Evolutionary conservation across 805 yeast genomes (phyloP).

Genomic region (Ogataea henricii): DNA sequence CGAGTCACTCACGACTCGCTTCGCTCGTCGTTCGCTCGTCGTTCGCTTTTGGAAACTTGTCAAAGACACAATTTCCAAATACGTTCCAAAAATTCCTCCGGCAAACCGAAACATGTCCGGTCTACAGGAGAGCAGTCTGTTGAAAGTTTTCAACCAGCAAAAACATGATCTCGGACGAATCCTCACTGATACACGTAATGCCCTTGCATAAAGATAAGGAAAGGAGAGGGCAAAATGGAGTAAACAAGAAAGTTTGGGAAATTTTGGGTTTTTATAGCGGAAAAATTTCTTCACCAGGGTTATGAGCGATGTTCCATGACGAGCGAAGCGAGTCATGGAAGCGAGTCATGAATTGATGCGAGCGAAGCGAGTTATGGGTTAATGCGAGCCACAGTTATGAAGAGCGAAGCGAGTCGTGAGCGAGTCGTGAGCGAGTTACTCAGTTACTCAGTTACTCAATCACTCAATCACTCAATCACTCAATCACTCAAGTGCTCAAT

Average conservation of each 20-base stretch:
- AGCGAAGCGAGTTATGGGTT: too few species aligned
- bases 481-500: too few species aligned
- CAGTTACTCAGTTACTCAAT: too few species aligned
- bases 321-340: neutral
- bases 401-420: too few species aligned
- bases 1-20: too few species aligned
- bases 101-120: constrained; percentile 38
- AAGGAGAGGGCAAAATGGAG: constrained; percentile 8
- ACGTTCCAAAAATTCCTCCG: constrained; percentile 77
- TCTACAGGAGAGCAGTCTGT: constrained; percentile 76
- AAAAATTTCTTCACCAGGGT: constrained; percentile 14
- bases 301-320: neutral
- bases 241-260: neutral
- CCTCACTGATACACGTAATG: constrained; percentile 99
- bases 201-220: constrained; percentile 96
- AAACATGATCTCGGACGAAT: constrained; percentile 99
- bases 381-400: too few species aligned
- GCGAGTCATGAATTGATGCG: too few species aligned
- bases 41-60: neutral
- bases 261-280: too few species aligned
- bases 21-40: too few species aligned
- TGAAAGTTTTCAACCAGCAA: constrained; percentile 99
- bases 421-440: too few species aligned
- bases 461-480: too few species aligned
- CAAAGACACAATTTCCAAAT: constrained; percentile 3